Percentiles rank a stretch among this genome's conserved stretches.
Evolutionary conservation across 768 basidiomycete species (phyloP).

Genomic region (Pholiota conissans): DNA sequence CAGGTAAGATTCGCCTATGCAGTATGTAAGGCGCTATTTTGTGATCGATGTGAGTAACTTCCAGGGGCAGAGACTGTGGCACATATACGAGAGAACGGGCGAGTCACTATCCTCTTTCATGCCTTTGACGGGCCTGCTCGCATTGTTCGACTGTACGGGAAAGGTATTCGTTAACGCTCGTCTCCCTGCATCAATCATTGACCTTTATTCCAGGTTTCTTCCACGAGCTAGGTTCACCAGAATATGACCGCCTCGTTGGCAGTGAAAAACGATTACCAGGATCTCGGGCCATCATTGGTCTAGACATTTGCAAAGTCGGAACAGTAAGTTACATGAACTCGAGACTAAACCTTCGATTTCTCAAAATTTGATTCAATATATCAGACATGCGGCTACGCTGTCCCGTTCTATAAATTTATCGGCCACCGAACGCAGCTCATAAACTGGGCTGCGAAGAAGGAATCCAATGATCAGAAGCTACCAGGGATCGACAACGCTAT

Average conservation of each 20-base stretch:
- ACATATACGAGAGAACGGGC: conserved; percentile 59
- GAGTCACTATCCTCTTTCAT: conserved; percentile 61
- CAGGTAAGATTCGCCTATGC: conserved; percentile 39
- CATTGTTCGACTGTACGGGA: conserved; percentile 59
- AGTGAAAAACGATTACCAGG: conserved; percentile 48
- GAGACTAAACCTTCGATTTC: too few relatives aligned
- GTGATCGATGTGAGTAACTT: not conserved
- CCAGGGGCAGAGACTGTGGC: conserved; percentile 42
- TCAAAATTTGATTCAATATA: too few relatives aligned
- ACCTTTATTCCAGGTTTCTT: conserved; percentile 43
- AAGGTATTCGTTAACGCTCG: conserved; percentile 34
- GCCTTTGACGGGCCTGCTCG: conserved; percentile 62
- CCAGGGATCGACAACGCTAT: conserved; percentile 15
- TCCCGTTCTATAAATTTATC: conserved; percentile 60
- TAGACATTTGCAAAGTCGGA: conserved; percentile 60
- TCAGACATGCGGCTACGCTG: conserved; percentile 69
- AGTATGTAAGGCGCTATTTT: not conserved
- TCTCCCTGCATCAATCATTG: not conserved
- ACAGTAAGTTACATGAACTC: conserved; percentile 35
- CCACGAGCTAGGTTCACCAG: conserved; percentile 62
- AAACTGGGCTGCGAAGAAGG: conserved; percentile 43
- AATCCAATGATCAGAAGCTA: conserved; percentile 37
- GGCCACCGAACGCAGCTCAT: conserved; percentile 54
- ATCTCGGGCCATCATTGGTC: conserved; percentile 58
- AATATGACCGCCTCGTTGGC: conserved; percentile 55